Conservation (phyloP, 2,329 filamentous ascomycete species). For the Pseudocercospora cruenta region DNA sequence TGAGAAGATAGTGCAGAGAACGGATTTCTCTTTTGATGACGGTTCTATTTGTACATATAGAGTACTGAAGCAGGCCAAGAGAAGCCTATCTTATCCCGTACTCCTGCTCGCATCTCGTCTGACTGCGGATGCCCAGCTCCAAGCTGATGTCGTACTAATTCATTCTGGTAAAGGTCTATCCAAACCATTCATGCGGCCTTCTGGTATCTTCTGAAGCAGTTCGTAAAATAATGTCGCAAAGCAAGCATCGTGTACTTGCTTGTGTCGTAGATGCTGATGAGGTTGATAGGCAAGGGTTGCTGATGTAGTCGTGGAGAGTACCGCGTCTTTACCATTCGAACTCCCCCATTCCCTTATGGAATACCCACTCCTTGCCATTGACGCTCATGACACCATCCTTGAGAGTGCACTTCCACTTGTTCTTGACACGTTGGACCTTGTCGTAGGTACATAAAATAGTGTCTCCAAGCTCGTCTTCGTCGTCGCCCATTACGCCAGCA, state of each 20-base stretch:
- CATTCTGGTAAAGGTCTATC: conserved; percentile 8
- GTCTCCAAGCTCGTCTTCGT: conserved; percentile 83
- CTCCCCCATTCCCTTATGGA: conserved; percentile 95
- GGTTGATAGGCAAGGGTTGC: not conserved
- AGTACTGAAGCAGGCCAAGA: conserved; percentile 2
- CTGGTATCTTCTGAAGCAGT: conserved; percentile 1
- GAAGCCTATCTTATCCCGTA: not conserved
- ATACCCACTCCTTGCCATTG: conserved; percentile 89
- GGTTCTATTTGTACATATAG: conserved; percentile 7
- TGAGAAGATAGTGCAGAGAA: conserved; percentile 1
- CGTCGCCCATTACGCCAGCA: conserved; percentile 48
- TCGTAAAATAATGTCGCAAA: conserved; percentile 5
- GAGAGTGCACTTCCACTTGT: conserved; percentile 94
- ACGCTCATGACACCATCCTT: conserved; percentile 96
- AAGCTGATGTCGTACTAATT: not conserved
- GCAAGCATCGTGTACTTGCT: not conserved
- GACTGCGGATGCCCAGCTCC: not conserved
- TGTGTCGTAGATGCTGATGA: conserved; percentile 2
- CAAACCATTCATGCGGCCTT: conserved; percentile 1
- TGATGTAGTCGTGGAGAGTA: not conserved
- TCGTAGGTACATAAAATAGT: conserved; percentile 99
- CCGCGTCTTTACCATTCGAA: conserved; percentile 80
- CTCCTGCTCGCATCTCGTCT: not conserved
- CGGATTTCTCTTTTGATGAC: not conserved
- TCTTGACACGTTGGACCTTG: conserved; percentile 98